Conservation (phyloP, 1,139 yeast genomes). For the Nematodospora anomalae region DNA sequence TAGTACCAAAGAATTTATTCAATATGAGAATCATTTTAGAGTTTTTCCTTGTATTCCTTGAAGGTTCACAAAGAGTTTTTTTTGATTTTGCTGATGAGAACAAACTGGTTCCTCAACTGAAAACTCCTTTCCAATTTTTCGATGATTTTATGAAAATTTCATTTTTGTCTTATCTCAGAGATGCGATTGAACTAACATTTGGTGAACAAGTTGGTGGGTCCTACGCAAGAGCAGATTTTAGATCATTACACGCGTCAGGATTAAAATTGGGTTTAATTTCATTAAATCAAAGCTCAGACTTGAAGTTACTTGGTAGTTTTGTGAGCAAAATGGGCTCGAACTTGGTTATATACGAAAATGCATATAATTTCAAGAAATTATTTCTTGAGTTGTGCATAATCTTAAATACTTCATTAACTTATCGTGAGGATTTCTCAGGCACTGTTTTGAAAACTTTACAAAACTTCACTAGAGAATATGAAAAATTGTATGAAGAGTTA, state of each 20-base stretch:
- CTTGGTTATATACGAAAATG: constrained; percentile 42
- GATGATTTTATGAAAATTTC: constrained; percentile 61
- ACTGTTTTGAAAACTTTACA: constrained; percentile 40
- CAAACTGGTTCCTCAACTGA: constrained; percentile 19
- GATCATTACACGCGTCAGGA: constrained; percentile 13
- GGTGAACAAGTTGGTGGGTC: constrained; percentile 30
- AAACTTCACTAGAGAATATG: constrained; percentile 33
- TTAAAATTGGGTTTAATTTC: constrained; percentile 24
- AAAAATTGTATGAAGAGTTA: constrained; percentile 31
- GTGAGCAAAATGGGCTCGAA: constrained; percentile 8
- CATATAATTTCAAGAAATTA: constrained; percentile 53
- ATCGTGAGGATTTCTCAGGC: constrained; percentile 51
- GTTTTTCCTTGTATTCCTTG: constrained; percentile 56
- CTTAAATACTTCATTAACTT: constrained; percentile 61
- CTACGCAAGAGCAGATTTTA: constrained; percentile 12
- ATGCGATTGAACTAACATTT: constrained; percentile 45
- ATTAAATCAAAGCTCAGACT: constrained; percentile 17
- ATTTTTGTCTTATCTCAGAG: constrained; percentile 65
- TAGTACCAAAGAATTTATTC: constrained; percentile 75
- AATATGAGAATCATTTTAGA: constrained; percentile 77
- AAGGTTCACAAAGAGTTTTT: constrained; percentile 43
- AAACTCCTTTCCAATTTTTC: constrained; percentile 49
- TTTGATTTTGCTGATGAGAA: constrained; percentile 16
- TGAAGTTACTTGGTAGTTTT: constrained; percentile 7
- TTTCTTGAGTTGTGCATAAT: constrained; percentile 53